Evolutionary conservation across 495 filamentous ascomycete genomes (phyloP), one percentile per base, ranked within the genome.

Genomic region (Sordaria brevicollis): DNA sequence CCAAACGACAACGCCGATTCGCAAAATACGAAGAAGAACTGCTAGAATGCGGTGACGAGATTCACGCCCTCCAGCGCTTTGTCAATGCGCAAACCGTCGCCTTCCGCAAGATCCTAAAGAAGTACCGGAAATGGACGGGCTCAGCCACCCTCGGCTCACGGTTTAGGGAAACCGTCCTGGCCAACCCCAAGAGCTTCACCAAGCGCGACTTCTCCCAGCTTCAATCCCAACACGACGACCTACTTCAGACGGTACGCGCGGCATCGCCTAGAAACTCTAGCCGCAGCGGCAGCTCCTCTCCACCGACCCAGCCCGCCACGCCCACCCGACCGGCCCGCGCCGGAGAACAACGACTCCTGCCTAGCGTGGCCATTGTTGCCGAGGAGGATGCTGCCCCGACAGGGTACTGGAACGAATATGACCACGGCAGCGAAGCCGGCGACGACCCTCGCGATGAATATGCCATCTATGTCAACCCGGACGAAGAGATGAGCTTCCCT

Each of bases 111-210:
- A 86, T 93, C 5, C 80, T 92, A 68, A 93, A 93, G 77, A 93
- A 93, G 76, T 92, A 93, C 80, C 81, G 80, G 80, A 91, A 90
- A 80, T 92, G 90, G 90, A 92, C 90, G 8, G 84, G 86, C 35
- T 90, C 89, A 13, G 79, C 80, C 19, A 78, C 82, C 1, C 81
- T 92, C 8, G 86, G 82, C 68, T 77, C 78, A 49, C 86, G 88
- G 41, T 90, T 92, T 76, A 82, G 81, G 62, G 79, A 85, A 11
- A 83, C 86, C 62, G 75, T 91, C 8, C 77, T 90, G 33, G 77
- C 81, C 29, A 75, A 83, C 57, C 88, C 86, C 1, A 87, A 88
- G 70, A 89, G 87, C 76, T 91, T 92, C 77, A 86, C 86, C 15
- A 84, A 79, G 35, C 77, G 83, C 54, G 84, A 90, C 74, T 86